Evolutionary conservation across 352 stramenopile genomes (phyloP), one percentile per base, ranked within the genome.

Genomic region (Chrysophaeum taylorii): DNA sequence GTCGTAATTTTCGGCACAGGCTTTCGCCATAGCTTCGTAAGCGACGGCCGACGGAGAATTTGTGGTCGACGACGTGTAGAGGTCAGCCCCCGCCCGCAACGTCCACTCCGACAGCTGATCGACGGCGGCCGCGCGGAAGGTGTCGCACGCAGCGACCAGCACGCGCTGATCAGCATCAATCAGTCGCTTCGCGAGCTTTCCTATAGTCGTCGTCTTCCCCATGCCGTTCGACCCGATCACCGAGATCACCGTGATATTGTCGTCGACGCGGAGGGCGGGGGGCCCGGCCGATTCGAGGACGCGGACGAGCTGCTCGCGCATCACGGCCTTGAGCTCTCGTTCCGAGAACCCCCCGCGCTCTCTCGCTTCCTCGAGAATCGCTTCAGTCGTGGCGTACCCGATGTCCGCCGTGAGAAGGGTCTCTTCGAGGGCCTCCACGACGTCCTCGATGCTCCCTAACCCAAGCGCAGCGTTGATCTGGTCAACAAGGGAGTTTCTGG

Each of bases 181-280:
- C 0, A 93, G 73, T n/a, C 85, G 78, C 74, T 84, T 61, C 18
- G 87, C 84, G 25, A 93, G 70, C 80, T 93, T 93, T 25, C 87
- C 87, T 62, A 89, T 87, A 23, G 83, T 87, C 0, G 84, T 89
- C 25, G 83, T 82, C 83, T 81, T 93, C 82, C 77, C 75, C 79
- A 82, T 83, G 16, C 87, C 87, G 72, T 93, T 92, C 12, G 85
- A 81, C 25, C 87, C 87, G 77, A 92, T 87, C 36, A 93, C 77
- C 61, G 92, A 87, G 12, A 89, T 75, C 14, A 93, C 80, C 1
- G 82, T 89, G 2, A 81, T 68, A 25, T 48, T 27, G 54, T 73
- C 18, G 15, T 12, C 25, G 29, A 33, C 35, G 31, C 16, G 29
- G 9, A 70, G 48, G 25, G 38, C 43, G 29, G 43, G 25, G 35